Percentiles rank a stretch among this genome's conserved stretches.
Evolutionary conservation across 352 stramenopile genomes (phyloP).

Genomic region (Lagenidium giganteum): DNA sequence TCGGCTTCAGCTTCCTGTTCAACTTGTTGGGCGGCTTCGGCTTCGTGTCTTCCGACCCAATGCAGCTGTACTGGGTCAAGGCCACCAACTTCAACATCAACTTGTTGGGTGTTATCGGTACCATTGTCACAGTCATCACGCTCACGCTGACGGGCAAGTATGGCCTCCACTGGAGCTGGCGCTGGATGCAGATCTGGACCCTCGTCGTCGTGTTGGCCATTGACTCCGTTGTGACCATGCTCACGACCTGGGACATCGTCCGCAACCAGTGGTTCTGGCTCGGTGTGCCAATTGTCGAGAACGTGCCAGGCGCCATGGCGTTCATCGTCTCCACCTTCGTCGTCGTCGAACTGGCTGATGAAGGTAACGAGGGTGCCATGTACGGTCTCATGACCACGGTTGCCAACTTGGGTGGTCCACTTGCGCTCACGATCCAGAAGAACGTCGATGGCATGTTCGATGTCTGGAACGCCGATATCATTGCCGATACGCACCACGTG

Average conservation of each 20-base stretch:
- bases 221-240: constrained; percentile 10
- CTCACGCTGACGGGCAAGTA: constrained; percentile 41
- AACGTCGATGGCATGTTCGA: constrained; percentile 1
- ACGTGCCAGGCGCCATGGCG: constrained; percentile 5
- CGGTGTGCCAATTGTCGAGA: constrained; percentile 12
- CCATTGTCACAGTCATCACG: constrained; percentile 32
- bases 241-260: constrained; percentile 23
- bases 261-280: constrained; percentile 26
- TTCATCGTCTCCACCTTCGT: constrained; percentile 15
- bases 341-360: too few species aligned
- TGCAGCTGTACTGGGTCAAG: constrained; percentile 45
- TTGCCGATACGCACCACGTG: constrained; percentile 1
- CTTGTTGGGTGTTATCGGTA: constrained; percentile 36
- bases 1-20: constrained; percentile 38
- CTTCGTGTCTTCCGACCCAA: constrained; percentile 39
- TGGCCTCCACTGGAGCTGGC: constrained; percentile 40
- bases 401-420: constrained; percentile 2
- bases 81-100: constrained; percentile 41
- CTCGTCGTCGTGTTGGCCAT: constrained; percentile 12
- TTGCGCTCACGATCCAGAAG: constrained; percentile 6
- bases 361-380: constrained; percentile 12
- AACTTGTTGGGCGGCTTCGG: constrained; percentile 38
- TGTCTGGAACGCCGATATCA: constrained; percentile 2
- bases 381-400: constrained; percentile 14
- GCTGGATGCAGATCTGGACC: constrained; percentile 11